Conservation (phyloP, 441 rosid genomes). For the Capsella rubella region DNA sequence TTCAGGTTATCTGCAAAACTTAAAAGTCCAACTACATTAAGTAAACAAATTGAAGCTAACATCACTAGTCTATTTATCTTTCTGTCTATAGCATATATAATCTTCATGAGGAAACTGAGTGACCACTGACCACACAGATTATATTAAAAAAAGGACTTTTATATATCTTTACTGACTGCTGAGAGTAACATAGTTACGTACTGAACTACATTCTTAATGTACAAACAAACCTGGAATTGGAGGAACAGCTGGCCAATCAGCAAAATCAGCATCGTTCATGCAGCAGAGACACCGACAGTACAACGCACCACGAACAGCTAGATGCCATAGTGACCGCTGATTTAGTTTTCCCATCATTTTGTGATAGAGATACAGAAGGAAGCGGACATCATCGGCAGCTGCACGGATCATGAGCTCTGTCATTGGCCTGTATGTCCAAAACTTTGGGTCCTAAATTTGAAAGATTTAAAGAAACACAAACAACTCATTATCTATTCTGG, state of each 20-base stretch:
- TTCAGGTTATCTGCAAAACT: conserved; percentile 56
- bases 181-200: neutral
- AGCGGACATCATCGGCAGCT: conserved; percentile 97
- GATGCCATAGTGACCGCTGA: conserved; percentile 75
- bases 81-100: neutral
- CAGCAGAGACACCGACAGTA: conserved; percentile 89
- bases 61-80: neutral
- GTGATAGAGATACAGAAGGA: conserved; percentile 76
- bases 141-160: neutral
- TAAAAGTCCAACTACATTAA: conserved; percentile 14
- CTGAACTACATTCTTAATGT: neutral
- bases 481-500: neutral
- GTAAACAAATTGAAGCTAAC: conserved; percentile 6
- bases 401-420: conserved; percentile 90
- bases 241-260: conserved; percentile 79
- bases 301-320: conserved; percentile 83
- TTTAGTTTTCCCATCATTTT: conserved; percentile 85
- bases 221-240: conserved; percentile 74
- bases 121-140: neutral
- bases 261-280: conserved; percentile 66
- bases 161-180: neutral
- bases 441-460: conserved; percentile 75
- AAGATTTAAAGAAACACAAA: conserved; percentile 5
- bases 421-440: conserved; percentile 88
- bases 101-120: neutral